Conservation (phyloP, 164 flowering plant genomes). For the Macadamia tetraphylla region DNA sequence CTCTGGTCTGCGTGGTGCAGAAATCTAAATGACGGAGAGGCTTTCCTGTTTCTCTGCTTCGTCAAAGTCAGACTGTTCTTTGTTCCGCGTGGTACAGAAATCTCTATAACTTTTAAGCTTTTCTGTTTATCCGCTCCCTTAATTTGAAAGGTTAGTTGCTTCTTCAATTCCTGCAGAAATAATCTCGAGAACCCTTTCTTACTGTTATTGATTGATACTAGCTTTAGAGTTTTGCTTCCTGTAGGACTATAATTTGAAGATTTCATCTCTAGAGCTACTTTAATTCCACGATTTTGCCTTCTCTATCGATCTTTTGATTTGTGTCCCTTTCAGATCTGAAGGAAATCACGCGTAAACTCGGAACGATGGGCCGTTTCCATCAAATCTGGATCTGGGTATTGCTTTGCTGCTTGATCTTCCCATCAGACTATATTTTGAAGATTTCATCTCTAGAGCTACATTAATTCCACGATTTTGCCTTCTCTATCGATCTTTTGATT, state of each 20-base stretch:
- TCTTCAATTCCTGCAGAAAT: not conserved
- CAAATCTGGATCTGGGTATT: conserved; percentile 35
- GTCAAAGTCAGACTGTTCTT: too few relatives aligned
- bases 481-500: conserved; percentile 11
- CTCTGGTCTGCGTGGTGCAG: too few relatives aligned
- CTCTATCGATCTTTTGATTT: conserved; percentile 11
- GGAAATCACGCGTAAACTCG: too few relatives aligned
- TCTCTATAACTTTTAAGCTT: not conserved
- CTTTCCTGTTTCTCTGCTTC: too few relatives aligned
- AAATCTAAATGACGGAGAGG: too few relatives aligned
- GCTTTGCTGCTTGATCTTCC: conserved; percentile 13
- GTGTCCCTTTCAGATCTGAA: conserved; percentile 11
- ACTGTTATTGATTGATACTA: not conserved
- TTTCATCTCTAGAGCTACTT: not conserved
- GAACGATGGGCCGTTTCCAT: too few relatives aligned
- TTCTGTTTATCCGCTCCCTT: not conserved
- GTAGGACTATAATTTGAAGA: not conserved
- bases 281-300: conserved; percentile 2
- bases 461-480: not conserved
- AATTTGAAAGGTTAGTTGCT: not conserved
- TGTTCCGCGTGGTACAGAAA: not conserved
- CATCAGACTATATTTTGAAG: too few relatives aligned
- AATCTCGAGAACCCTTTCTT: not conserved
- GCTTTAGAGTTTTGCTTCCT: not conserved
- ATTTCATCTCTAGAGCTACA: not conserved